Conservation (phyloP, 2,329 filamentous ascomycete species). For the Chalaropsis ovoidea region DNA sequence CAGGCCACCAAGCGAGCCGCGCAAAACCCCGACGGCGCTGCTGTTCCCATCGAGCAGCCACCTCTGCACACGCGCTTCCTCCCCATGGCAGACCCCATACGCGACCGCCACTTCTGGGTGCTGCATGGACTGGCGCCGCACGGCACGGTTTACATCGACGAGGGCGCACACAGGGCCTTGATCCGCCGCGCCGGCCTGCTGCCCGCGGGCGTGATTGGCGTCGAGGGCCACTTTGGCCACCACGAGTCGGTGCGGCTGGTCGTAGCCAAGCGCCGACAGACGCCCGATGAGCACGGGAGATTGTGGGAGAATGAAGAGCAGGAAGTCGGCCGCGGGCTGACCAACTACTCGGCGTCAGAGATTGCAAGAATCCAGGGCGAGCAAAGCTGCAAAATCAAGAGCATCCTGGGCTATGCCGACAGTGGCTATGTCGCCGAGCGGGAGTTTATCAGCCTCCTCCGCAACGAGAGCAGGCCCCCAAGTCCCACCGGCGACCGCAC, state of each 20-base stretch:
- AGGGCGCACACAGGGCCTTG: slow-evolving; percentile 74
- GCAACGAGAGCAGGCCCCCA: slow-evolving; percentile 42
- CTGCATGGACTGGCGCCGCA: slow-evolving; percentile 84
- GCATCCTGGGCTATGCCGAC: slow-evolving; percentile 78
- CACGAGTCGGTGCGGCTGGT: slow-evolving; percentile 85
- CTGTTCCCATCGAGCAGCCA: slow-evolving; percentile 33
- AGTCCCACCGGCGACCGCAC: slow-evolving; percentile 18
- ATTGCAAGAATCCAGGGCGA: slow-evolving; percentile 75
- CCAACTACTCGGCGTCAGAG: slow-evolving; percentile 85
- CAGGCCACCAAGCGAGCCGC: slow-evolving; percentile 41
- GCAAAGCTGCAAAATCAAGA: slow-evolving; percentile 69
- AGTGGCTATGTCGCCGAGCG: slow-evolving; percentile 86
- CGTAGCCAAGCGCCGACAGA: slow-evolving; percentile 55
- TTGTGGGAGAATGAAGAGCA: slow-evolving; percentile 43
- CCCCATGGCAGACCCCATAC: slow-evolving; percentile 71
- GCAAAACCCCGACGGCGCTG: slow-evolving; percentile 28
- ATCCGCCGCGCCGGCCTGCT: slow-evolving; percentile 76
- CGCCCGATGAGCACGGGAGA: slow-evolving; percentile 37
- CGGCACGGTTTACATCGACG: slow-evolving; percentile 84
- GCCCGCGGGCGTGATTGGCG: slow-evolving; percentile 80
- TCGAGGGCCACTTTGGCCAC: slow-evolving; percentile 79
- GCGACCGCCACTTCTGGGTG: slow-evolving; percentile 94
- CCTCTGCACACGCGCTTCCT: slow-evolving; percentile 89
- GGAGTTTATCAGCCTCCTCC: slow-evolving; percentile 75
- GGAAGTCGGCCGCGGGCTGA: slow-evolving; percentile 80